These are phyloP conservation scores for Podaxis sp. DNA, from an alignment of 768 basidiomycete species.

Conservation along the genomic window DNA sequence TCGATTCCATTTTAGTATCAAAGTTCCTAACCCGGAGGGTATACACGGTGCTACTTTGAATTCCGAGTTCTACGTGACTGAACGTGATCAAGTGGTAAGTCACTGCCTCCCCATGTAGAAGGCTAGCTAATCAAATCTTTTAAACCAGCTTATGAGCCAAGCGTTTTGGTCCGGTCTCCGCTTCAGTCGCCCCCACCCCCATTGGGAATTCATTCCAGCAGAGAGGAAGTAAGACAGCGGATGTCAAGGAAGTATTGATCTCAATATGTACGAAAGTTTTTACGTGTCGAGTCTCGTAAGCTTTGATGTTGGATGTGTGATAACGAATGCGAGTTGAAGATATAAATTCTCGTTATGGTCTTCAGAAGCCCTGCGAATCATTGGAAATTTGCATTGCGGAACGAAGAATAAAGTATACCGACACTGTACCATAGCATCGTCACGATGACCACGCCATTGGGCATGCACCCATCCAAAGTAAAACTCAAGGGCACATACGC, in stretches of 20 bases:
- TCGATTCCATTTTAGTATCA: not conserved
- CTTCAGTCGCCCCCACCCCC: not conserved
- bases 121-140: not conserved
- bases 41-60: not conserved
- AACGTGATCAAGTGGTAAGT: not conserved
- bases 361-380: too few species aligned
- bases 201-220: slow-evolving; percentile 4
- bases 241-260: not conserved
- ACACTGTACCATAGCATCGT: too few species aligned
- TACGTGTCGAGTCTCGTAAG: too few species aligned
- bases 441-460: too few species aligned
- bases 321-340: too few species aligned
- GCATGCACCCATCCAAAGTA: too few species aligned
- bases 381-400: too few species aligned
- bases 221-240: not conserved
- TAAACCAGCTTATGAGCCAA: not conserved
- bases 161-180: not conserved
- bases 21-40: slow-evolving; percentile 2
- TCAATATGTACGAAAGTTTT: too few species aligned
- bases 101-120: not conserved
- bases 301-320: too few species aligned
- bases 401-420: too few species aligned
- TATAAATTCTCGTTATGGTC: too few species aligned
- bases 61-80: not conserved
- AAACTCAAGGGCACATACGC: too few species aligned